These are phyloP conservation scores for Phellopilus nigrolimitatus DNA, from an alignment of 1,284 basidiomycete species.

Conservation along the genomic window DNA sequence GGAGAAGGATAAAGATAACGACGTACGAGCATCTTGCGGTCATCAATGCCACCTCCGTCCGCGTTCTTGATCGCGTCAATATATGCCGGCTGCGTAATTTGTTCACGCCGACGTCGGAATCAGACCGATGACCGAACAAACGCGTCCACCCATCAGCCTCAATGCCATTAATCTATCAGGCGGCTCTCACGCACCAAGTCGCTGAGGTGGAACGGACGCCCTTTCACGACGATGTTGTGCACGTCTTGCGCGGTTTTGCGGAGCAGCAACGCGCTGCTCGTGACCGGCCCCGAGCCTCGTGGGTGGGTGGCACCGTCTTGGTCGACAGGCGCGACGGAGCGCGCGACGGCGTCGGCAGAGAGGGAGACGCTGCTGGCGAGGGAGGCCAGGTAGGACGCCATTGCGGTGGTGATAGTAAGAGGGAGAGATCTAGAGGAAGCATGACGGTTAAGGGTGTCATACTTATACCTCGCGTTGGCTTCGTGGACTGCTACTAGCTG, in stretches of 20 bases:
- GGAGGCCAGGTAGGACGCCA: conserved; percentile 6
- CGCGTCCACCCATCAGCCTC: no score
- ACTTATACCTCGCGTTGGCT: no score
- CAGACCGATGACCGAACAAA: no score
- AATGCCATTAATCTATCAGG: not conserved
- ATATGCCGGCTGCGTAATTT: conserved; percentile 46
- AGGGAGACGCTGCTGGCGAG: conserved; percentile 6
- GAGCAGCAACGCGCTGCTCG: conserved; percentile 6
- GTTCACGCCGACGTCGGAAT: no score
- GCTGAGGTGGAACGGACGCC: conserved; percentile 7
- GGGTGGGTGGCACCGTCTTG: conserved; percentile 4
- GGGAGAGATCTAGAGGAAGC: no score
- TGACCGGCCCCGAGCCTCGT: conserved; percentile 11
- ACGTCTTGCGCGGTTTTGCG: conserved; percentile 11
- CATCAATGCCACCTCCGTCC: conserved; percentile 45
- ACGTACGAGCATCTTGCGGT: conserved; percentile 51
- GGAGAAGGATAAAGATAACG: not conserved
- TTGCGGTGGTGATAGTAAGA: not conserved
- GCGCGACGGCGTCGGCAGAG: conserved; percentile 14
- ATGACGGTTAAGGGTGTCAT: no score
- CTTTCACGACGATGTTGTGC: not conserved
- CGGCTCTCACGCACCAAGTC: conserved; percentile 17
- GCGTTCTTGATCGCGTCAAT: conserved; percentile 45
- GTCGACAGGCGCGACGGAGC: conserved; percentile 15
- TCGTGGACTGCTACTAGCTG: no score